These are phyloP conservation scores for Pythium brassicae DNA, from an alignment of 352 stramenopile genomes.

Conservation along the genomic window DNA sequence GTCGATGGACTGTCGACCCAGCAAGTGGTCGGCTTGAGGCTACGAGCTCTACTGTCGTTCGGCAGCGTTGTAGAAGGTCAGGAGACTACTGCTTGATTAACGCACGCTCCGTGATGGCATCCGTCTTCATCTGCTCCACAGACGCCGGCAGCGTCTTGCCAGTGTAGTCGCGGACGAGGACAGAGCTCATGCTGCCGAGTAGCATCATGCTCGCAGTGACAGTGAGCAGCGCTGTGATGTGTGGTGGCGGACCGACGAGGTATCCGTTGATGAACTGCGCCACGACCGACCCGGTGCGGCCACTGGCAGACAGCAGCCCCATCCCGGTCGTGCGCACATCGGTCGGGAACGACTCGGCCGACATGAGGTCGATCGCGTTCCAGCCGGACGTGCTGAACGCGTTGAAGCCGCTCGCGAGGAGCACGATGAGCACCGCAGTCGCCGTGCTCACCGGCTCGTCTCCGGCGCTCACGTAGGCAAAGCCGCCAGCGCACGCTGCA, in stretches of 20 bases:
- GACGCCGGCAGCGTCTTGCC: conserved; percentile 51
- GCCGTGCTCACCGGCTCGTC: conserved; percentile 13
- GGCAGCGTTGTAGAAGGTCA: background rate
- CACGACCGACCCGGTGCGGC: conserved; percentile 82
- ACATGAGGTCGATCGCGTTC: conserved; percentile 91
- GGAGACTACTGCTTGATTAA: conserved; percentile 11
- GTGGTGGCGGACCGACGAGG: conserved; percentile 66
- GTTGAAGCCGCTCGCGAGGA: conserved; percentile 87
- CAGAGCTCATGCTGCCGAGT: conserved; percentile 57
- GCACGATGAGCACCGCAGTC: conserved; percentile 56
- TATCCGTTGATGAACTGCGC: conserved; percentile 90
- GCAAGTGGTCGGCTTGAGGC: no score
- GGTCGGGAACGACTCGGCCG: conserved; percentile 88
- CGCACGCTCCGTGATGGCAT: conserved; percentile 6
- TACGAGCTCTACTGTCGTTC: no score
- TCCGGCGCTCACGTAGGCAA: conserved; percentile 59
- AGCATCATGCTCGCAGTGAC: conserved; percentile 83
- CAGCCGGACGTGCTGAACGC: conserved; percentile 87
- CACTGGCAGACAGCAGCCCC: conserved; percentile 79
- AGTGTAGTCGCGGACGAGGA: conserved; percentile 52
- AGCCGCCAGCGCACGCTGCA: conserved; percentile 55
- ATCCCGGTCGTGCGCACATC: conserved; percentile 87
- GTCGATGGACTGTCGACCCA: no score
- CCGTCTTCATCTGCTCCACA: conserved; percentile 50
- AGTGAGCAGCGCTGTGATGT: conserved; percentile 68